Base-by-base conservation (phyloP, 345 rosid species). In the Corymbia maculata region DNA sequence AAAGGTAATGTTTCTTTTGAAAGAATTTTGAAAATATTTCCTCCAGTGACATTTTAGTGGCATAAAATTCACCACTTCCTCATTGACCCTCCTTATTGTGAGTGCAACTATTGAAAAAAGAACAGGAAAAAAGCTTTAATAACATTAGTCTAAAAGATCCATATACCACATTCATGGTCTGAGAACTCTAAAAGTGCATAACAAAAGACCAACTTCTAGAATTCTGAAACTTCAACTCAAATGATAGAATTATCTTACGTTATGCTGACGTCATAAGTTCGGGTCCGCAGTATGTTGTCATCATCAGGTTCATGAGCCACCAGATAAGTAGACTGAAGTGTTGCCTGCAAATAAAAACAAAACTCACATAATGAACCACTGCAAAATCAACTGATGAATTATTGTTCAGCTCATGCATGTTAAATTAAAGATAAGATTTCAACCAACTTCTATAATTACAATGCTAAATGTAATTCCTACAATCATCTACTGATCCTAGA, bases 211-310 rank as follows among this genome's bases (percentile, higher is more conserved):
- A 85, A 32, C 45, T 42, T 75, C 82, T 42, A 75, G 49, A 75
- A 75, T 75, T 19, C 9, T 15, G 52, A 44, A 50, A 47, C 52
- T 70, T 30, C 42, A 70, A 44, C 51, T 79, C 9, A 50, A 50
- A 57, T n/a, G 26, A 89, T 45, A 85, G 42, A 36, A 86, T 47
- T 85, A 42, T 87, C 96, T 92, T 95, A 98, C 99, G 99, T 96
- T 91, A 98, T 98, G 96, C 97, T 98, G 91, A 98, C 93, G 94
- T 97, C 99, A 90, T 98, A 98, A 61, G 99, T 97, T 88, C 99
- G 96, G 45, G 99, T 98, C 66, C 97, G 93, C 80, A 98, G 94
- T 82, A 98, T 97, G 89, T 96, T 96, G 92, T 97, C 97, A 55
- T 97, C 98, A 88, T 94, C 98, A 87, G 98, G 98, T 88, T 98